Conservation (phyloP, 2,329 filamentous ascomycete species). For the Trichoderma polysporum region DNA sequence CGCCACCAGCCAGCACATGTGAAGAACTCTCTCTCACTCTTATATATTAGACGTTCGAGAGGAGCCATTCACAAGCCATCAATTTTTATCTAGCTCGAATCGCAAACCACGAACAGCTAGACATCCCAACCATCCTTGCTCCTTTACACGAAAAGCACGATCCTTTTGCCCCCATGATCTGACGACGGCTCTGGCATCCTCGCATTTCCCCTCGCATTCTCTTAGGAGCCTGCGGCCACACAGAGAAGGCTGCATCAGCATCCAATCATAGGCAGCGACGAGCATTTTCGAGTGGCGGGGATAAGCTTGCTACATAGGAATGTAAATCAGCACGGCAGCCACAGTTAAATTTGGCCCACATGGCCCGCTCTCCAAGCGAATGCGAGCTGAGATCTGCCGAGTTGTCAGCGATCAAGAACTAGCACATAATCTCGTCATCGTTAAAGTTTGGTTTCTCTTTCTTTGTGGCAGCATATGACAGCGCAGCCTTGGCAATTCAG, state of each 20-base stretch:
- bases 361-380: constrained; percentile 16
- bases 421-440: too few species aligned
- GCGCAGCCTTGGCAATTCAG: too few species aligned
- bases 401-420: not conserved
- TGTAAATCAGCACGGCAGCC: not conserved
- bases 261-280: not conserved
- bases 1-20: not conserved
- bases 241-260: not conserved
- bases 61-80: not conserved
- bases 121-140: not conserved
- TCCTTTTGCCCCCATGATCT: not conserved
- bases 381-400: not conserved
- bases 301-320: not conserved
- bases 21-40: not conserved
- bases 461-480: too few species aligned
- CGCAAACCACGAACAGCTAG: not conserved
- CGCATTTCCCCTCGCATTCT: not conserved
- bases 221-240: not conserved
- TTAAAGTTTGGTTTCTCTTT: not conserved
- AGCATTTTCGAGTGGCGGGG: not conserved
- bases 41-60: not conserved
- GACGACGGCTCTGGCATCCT: not conserved
- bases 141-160: not conserved
- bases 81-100: not conserved
- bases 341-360: not conserved